phyloP scores from a whole-genome alignment of 345 rosid genomes.

The Brassica rapa region DNA sequence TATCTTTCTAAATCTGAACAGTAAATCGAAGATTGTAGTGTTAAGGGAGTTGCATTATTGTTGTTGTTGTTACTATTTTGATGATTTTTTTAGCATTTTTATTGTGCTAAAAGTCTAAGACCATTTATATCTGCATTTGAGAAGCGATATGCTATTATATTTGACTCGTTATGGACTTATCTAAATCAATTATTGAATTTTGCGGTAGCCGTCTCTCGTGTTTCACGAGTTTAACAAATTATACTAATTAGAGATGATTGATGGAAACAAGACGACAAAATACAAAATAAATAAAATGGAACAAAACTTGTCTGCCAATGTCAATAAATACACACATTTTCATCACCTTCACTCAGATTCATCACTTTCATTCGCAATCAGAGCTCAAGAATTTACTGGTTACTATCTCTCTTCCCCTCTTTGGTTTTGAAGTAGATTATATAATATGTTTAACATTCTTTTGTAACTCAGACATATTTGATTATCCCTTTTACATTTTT shows the following conservation, averaged over 20 bases:
- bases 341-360: background rate
- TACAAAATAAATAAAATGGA: background rate
- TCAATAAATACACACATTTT: slow-evolving; percentile 16
- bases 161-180: background rate
- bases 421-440: background rate
- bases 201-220: slow-evolving; percentile 4
- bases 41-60: background rate
- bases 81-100: background rate
- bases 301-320: background rate
- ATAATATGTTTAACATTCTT: background rate
- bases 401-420: background rate
- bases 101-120: background rate
- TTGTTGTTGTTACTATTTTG: background rate
- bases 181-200: background rate
- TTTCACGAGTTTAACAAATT: background rate
- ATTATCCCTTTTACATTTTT: background rate
- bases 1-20: background rate
- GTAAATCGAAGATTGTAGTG: background rate
- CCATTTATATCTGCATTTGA: background rate
- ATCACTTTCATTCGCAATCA: background rate
- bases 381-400: slow-evolving; percentile 20
- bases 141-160: background rate
- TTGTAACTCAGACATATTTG: background rate
- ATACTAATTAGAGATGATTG: background rate
- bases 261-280: background rate